Evolutionary conservation across 2,329 filamentous ascomycete species (phyloP).

Genomic region (Eurotiales sp.): DNA sequence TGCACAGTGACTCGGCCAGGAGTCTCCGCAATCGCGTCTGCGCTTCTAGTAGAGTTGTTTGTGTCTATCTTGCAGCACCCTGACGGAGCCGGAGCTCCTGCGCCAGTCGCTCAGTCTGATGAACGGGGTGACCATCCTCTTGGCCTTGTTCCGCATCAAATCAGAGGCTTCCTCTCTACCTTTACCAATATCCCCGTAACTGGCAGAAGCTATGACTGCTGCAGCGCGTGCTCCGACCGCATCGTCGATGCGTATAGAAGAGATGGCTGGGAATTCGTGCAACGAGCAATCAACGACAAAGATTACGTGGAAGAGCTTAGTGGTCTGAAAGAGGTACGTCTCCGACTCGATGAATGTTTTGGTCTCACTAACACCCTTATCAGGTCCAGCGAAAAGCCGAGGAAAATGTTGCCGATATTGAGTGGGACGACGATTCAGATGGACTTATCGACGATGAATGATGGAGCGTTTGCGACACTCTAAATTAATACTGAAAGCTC

Average conservation of each 20-base stretch:
- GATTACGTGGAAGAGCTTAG: constrained; percentile 63
- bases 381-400: constrained; percentile 47
- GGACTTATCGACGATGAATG: constrained; percentile 33
- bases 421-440: constrained; percentile 42
- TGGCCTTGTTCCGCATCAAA: constrained; percentile 58
- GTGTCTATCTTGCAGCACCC: constrained; percentile 87
- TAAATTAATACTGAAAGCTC: background rate
- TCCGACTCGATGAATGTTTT: background rate
- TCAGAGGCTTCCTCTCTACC: constrained; percentile 59
- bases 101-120: constrained; percentile 29
- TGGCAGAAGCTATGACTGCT: constrained; percentile 58
- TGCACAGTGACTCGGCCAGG: constrained; percentile 96
- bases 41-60: constrained; percentile 83
- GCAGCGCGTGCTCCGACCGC: constrained; percentile 58
- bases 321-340: constrained; percentile 54
- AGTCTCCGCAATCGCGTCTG: constrained; percentile 86
- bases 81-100: constrained; percentile 41
- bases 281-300: constrained; percentile 56
- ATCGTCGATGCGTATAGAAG: constrained; percentile 51
- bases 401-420: constrained; percentile 40
- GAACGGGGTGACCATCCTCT: constrained; percentile 43
- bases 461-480: too few relatives aligned
- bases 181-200: constrained; percentile 57
- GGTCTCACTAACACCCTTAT: constrained; percentile 19
- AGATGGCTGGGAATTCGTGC: constrained; percentile 59